These are phyloP conservation scores for Schwanniomyces polymorphus DNA, from an alignment of 805 yeast genomes.

Conservation along the genomic window DNA sequence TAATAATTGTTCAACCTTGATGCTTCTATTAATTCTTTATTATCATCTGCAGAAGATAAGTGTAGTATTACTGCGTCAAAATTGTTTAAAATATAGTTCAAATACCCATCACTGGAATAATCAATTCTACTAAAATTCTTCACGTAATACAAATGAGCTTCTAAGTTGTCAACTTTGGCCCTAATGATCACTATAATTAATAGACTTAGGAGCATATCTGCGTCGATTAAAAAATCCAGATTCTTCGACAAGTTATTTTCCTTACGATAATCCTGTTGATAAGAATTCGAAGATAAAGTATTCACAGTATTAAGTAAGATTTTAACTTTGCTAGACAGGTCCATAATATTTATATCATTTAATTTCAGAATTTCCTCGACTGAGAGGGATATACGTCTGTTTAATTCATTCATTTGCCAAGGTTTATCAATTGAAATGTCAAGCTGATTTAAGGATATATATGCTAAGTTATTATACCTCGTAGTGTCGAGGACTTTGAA, in stretches of 20 bases:
- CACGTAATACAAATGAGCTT: slow-evolving; percentile 65
- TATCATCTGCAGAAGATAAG: slow-evolving; percentile 28
- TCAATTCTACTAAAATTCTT: slow-evolving; percentile 52
- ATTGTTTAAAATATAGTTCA: slow-evolving; percentile 80
- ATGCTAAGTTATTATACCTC: slow-evolving; percentile 33
- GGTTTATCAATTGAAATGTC: slow-evolving; percentile 44
- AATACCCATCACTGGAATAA: slow-evolving; percentile 48
- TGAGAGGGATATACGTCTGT: slow-evolving; percentile 49
- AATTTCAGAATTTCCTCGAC: slow-evolving; percentile 49
- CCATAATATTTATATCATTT: slow-evolving; percentile 36
- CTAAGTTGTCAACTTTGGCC: slow-evolving; percentile 57
- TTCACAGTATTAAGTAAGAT: slow-evolving; percentile 54
- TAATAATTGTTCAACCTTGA: slow-evolving; percentile 52
- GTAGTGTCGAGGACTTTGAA: slow-evolving; percentile 23
- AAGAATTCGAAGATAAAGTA: slow-evolving; percentile 39
- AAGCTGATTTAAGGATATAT: slow-evolving; percentile 51
- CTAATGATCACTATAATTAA: slow-evolving; percentile 70
- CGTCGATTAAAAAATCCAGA: slow-evolving; percentile 52
- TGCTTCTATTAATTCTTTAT: slow-evolving; percentile 32
- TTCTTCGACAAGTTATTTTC: neutral
- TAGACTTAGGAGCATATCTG: slow-evolving; percentile 76
- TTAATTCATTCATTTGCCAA: slow-evolving; percentile 35
- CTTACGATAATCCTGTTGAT: slow-evolving; percentile 2
- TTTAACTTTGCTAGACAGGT: slow-evolving; percentile 47
- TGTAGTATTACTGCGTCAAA: slow-evolving; percentile 79